These are phyloP conservation scores for Chlorella sorokiniana DNA, from an alignment of 139 green algal genomes.

Conservation along the genomic window DNA sequence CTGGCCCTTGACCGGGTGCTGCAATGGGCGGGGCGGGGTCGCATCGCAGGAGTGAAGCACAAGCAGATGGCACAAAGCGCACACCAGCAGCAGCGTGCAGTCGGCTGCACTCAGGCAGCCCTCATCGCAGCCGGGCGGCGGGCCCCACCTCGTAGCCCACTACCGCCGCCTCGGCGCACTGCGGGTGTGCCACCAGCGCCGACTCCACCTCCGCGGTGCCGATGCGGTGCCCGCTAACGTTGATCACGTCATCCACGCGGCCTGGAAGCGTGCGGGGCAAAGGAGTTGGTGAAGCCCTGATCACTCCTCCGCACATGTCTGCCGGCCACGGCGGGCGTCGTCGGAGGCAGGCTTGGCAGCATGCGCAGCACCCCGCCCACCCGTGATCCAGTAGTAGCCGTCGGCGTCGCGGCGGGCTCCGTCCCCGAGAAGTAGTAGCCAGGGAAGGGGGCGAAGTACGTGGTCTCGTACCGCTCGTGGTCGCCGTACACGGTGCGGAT, in stretches of 20 bases:
- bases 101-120: too few species aligned
- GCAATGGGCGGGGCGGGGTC: too few species aligned
- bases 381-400: constrained; percentile 87
- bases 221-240: constrained; percentile 90
- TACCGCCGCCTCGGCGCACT: constrained; percentile 86
- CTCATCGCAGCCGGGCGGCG: too few species aligned
- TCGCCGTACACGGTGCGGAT: constrained; percentile 88
- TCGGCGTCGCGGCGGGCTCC: constrained; percentile 69
- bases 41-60: too few species aligned
- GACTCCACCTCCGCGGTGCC: constrained; percentile 95
- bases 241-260: constrained; percentile 94
- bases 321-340: too few species aligned
- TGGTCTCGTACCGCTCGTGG: constrained; percentile 79
- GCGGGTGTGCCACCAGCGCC: constrained; percentile 77
- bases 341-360: too few species aligned
- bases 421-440: constrained; percentile 93
- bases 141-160: constrained; percentile 37
- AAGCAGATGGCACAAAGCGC: too few species aligned
- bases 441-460: constrained; percentile 35
- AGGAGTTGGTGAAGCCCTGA: too few species aligned
- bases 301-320: not conserved
- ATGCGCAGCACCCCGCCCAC: not conserved
- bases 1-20: constrained; percentile 80
- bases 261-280: too few species aligned
- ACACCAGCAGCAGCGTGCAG: too few species aligned